Evolutionary conservation across 2,329 filamentous ascomycete genomes (phyloP).

Genomic region (Clonostachys sp.): DNA sequence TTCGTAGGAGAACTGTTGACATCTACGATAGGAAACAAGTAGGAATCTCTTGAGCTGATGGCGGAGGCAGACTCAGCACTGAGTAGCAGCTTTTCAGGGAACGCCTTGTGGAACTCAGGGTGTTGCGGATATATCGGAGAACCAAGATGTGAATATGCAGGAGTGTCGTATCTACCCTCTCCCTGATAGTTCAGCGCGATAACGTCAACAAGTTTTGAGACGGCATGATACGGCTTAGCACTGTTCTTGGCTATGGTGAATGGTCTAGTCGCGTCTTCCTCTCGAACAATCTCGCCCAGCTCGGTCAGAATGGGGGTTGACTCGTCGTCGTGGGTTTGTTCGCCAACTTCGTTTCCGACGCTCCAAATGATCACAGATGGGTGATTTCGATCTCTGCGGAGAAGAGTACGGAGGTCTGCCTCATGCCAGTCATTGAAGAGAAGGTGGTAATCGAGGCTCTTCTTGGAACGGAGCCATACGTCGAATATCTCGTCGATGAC

Average conservation of each 20-base stretch:
- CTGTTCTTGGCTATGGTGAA: constrained; percentile 39
- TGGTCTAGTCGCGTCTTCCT: constrained; percentile 42
- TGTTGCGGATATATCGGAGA: constrained; percentile 23
- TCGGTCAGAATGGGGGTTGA: too few relatives aligned
- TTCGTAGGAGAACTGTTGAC: constrained; percentile 28
- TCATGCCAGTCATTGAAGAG: constrained; percentile 50
- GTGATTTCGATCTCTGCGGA: constrained; percentile 51
- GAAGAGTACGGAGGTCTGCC: constrained; percentile 41
- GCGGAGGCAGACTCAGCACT: constrained; percentile 35
- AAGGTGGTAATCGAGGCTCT: constrained; percentile 40
- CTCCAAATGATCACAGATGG: constrained; percentile 47
- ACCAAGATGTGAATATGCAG: constrained; percentile 16
- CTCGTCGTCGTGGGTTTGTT: constrained; percentile 31
- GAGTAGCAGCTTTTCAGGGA: constrained; percentile 41
- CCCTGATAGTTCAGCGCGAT: constrained; percentile 51
- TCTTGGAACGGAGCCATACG: constrained; percentile 38
- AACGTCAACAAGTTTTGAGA: constrained; percentile 37
- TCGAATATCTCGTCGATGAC: constrained; percentile 51
- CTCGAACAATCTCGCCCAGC: constrained; percentile 33
- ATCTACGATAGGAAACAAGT: constrained; percentile 43
- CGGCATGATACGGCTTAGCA: constrained; percentile 28
- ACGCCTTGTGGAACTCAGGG: constrained; percentile 34
- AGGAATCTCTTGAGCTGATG: constrained; percentile 44
- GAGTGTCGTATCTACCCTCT: constrained; percentile 32
- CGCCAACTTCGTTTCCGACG: constrained; percentile 47